A percentile compares a stretch with the other conserved stretches of the same genome.
Evolutionary conservation across 768 basidiomycete species (phyloP).

Genomic region (Amanita rimosa): DNA sequence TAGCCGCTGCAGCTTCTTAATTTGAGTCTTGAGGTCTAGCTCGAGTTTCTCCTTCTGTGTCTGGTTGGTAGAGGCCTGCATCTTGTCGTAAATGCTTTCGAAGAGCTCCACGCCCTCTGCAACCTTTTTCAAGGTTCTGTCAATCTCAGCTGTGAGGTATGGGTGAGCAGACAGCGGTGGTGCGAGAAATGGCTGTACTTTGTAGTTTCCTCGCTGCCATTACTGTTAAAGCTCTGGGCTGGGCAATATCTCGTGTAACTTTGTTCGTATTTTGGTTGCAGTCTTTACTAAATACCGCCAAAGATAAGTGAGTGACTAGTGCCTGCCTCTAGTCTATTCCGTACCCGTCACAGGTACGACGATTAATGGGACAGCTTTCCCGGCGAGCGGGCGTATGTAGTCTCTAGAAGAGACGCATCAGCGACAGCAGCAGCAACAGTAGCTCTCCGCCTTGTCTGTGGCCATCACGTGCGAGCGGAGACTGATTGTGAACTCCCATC

Average conservation of each 20-base stretch:
- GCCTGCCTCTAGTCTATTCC: not conserved
- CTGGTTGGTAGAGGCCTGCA: slow-evolving; percentile 90
- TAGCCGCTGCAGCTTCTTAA: slow-evolving; percentile 96
- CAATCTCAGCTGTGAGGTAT: slow-evolving; percentile 75
- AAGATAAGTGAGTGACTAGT: not conserved
- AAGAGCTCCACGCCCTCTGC: slow-evolving; percentile 91
- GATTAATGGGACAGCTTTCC: too few species aligned
- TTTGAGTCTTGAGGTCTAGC: slow-evolving; percentile 65
- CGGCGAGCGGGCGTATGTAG: not conserved
- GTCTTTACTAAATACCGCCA: not conserved
- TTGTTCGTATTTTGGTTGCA: slow-evolving; percentile 15
- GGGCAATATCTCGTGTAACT: slow-evolving; percentile 5
- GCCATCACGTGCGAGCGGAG: not conserved
- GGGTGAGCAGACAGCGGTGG: slow-evolving; percentile 2
- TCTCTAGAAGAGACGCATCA: not conserved
- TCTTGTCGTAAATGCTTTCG: slow-evolving; percentile 96
- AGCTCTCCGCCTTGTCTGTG: not conserved
- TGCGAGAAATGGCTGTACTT: slow-evolving; percentile 32
- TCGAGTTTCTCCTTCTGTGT: slow-evolving; percentile 45
- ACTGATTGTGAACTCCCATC: not conserved
- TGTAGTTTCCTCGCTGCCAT: slow-evolving; percentile 91
- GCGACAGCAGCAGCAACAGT: not conserved
- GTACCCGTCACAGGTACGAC: not conserved
- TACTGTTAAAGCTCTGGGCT: slow-evolving; percentile 28
- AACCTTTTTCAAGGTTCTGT: slow-evolving; percentile 97